phyloP scores from a whole-genome alignment of 257 asterid species.

The Cynanchum wilfordii region DNA sequence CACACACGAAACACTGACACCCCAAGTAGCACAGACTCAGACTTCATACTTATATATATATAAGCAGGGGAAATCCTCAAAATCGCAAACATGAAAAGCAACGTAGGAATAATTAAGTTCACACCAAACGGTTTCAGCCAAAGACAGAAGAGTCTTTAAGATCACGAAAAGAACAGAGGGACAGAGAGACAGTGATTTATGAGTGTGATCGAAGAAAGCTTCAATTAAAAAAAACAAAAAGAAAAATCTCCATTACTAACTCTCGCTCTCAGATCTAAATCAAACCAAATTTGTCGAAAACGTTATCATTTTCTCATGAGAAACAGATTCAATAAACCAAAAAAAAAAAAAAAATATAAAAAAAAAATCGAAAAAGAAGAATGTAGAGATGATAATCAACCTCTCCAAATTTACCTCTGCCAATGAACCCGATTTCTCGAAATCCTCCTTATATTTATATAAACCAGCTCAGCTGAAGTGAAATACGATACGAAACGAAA shows the following conservation, averaged over 20 bases:
- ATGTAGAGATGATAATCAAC: neutral
- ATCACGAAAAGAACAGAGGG: constrained; percentile 4
- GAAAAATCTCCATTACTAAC: constrained; percentile 8
- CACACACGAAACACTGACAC: neutral
- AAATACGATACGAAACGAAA: too few relatives aligned
- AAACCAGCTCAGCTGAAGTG: too few relatives aligned
- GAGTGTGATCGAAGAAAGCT: constrained; percentile 23
- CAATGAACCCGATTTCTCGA: neutral
- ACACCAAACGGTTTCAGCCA: constrained; percentile 26
- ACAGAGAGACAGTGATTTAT: neutral
- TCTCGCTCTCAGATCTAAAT: constrained; percentile 25
- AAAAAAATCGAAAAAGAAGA: neutral
- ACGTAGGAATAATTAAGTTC: constrained; percentile 10
- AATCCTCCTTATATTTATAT: neutral
- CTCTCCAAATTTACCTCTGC: neutral
- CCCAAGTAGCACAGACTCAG: constrained; percentile 6
- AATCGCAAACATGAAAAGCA: constrained; percentile 2
- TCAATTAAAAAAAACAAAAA: neutral
- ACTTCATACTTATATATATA: neutral
- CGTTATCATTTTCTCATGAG: neutral
- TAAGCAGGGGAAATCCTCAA: constrained; percentile 6
- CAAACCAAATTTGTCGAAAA: neutral
- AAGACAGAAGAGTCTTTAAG: constrained; percentile 14
- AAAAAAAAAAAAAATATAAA: neutral
- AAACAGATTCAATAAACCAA: neutral